Conservation (phyloP, 2,329 filamentous ascomycete species). For the Aspergillus eucalypticola region DNA sequence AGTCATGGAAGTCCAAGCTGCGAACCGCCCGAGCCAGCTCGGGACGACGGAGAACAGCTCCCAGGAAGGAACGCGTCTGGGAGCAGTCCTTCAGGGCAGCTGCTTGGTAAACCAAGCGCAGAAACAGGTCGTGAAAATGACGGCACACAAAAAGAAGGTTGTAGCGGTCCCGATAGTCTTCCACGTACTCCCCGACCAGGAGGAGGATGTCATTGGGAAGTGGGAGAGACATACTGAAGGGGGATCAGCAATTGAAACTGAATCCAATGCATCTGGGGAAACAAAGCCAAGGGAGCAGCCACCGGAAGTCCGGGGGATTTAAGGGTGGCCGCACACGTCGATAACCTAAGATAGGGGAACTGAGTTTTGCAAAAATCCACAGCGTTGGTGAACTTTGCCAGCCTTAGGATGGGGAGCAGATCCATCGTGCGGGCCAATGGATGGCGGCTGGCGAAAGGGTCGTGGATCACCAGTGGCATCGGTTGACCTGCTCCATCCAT, state of each 20-base stretch:
- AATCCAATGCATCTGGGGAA: conserved; percentile 5
- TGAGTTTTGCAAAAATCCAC: conserved; percentile 9
- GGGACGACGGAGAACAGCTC: conserved; percentile 22
- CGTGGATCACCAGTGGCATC: conserved; percentile 15
- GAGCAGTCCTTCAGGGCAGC: conserved; percentile 21
- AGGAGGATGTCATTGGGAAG: conserved; percentile 33
- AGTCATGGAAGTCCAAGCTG: conserved; percentile 24
- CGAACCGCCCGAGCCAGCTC: conserved; percentile 27
- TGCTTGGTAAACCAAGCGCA: conserved; percentile 24
- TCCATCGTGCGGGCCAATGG: conserved; percentile 14
- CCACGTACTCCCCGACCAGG: conserved; percentile 30
- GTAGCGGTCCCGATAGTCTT: conserved; percentile 27
- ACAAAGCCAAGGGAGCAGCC: background rate
- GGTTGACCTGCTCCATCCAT: conserved; percentile 14
- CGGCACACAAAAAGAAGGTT: conserved; percentile 29
- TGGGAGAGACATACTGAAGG: conserved; percentile 23
- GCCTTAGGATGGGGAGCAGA: conserved; percentile 6
- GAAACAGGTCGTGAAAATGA: conserved; percentile 31
- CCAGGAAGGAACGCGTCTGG: conserved; percentile 24
- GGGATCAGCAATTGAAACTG: conserved; percentile 2
- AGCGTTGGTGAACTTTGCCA: background rate
- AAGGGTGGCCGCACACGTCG: background rate
- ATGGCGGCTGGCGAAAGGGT: conserved; percentile 17
- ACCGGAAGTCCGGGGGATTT: conserved; percentile 2
- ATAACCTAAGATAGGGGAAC: conserved; percentile 7